phyloP scores from a whole-genome alignment of 257 asterid genomes.

The Forsythia viridissima region DNA sequence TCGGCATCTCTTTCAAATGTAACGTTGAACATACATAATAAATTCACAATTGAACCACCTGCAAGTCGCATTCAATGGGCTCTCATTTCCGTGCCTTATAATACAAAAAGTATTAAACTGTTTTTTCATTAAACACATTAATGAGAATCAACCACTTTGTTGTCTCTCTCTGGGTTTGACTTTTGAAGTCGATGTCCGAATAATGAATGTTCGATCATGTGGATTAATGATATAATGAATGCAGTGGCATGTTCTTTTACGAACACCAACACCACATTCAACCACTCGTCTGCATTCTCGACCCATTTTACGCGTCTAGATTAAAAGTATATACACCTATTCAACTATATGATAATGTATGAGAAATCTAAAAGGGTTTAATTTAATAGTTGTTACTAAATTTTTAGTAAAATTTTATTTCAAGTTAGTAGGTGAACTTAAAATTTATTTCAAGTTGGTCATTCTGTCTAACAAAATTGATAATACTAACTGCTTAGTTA shows the following conservation, averaged over 20 bases:
- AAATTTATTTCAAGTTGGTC: too few relatives aligned
- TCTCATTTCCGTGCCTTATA: neutral
- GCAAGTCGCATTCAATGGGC: constrained; percentile 1
- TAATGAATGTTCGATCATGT: neutral
- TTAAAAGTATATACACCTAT: too few relatives aligned
- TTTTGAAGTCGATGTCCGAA: neutral
- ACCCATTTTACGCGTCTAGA: too few relatives aligned
- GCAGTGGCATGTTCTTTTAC: neutral
- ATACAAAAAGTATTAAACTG: neutral
- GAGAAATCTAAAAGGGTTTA: neutral
- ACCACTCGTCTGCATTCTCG: neutral
- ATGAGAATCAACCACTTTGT: neutral
- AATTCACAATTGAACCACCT: neutral
- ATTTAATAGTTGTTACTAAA: too few relatives aligned
- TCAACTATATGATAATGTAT: too few relatives aligned
- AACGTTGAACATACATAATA: too few relatives aligned
- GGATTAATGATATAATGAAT: neutral
- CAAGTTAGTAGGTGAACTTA: neutral
- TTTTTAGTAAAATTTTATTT: too few relatives aligned
- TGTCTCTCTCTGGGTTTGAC: neutral
- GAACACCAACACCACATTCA: neutral
- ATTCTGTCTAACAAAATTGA: too few relatives aligned
- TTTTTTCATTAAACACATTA: neutral
- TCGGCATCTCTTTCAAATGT: neutral
- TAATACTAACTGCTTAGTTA: too few relatives aligned